Conservation (phyloP, 352 stramenopile species). For the Plasmopara halstedii region DNA sequence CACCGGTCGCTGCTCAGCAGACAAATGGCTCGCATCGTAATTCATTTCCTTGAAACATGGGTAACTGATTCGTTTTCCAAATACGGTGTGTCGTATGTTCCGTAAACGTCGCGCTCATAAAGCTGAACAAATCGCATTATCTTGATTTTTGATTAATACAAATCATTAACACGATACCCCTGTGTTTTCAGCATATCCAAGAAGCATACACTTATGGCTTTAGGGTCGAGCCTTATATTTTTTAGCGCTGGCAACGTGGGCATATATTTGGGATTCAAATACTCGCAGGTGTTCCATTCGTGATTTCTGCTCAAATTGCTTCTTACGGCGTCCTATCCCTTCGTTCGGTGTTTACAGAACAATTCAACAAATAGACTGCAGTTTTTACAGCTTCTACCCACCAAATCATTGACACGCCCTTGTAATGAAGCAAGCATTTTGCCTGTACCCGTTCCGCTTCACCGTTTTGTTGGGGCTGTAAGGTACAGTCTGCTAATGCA, state of each 20-base stretch:
- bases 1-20: neutral
- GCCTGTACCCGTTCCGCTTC: too few species aligned
- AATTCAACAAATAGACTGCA: neutral
- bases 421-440: too few species aligned
- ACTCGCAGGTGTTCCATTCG: neutral
- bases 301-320: too few species aligned
- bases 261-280: neutral
- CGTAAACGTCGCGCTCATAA: neutral
- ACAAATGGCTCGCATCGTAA: neutral
- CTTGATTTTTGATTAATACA: slow-evolving; percentile 8
- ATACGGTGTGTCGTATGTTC: neutral
- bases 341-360: neutral
- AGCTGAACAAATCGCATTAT: neutral
- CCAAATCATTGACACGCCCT: too few species aligned
- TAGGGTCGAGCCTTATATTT: too few species aligned
- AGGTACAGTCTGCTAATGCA: too few species aligned
- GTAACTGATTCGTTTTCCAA: neutral
- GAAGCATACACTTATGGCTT: too few species aligned
- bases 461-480: neutral
- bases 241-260: neutral
- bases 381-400: too few species aligned
- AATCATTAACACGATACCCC: slow-evolving; percentile 9
- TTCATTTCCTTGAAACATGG: neutral
- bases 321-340: neutral
- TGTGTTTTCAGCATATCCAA: too few species aligned